A percentile compares a stretch with the other conserved stretches of the same genome.
Conservation (phyloP, 345 rosid genomes). For the Excoecaria agallocha region DNA sequence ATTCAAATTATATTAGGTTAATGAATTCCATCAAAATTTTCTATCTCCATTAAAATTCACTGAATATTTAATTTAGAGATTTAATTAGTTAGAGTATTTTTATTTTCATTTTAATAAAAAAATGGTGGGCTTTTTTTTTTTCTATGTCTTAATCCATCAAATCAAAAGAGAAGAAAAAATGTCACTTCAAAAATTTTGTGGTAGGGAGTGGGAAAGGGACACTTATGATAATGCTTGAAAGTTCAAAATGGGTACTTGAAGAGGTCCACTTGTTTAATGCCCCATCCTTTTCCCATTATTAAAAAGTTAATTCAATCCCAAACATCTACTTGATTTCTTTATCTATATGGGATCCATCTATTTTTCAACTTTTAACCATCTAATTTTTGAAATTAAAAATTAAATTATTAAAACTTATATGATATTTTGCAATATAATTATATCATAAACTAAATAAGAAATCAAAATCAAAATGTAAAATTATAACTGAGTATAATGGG, state of each 20-base stretch:
- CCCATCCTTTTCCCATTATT: constrained; percentile 15
- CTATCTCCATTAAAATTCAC: too few species aligned
- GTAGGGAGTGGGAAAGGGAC: constrained; percentile 6
- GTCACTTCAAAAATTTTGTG: constrained; percentile 17
- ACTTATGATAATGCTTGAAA: neutral
- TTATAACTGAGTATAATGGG: too few species aligned
- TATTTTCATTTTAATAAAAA: neutral
- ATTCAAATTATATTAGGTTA: too few species aligned
- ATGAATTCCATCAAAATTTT: too few species aligned
- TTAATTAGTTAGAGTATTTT: too few species aligned
- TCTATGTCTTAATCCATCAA: neutral
- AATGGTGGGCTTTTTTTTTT: neutral
- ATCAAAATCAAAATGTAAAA: too few species aligned
- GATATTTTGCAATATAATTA: too few species aligned
- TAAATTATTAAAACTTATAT: too few species aligned
- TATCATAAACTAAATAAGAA: neutral
- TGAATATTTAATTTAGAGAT: neutral
- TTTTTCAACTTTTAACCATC: too few species aligned
- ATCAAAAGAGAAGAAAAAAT: neutral
- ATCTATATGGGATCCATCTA: too few species aligned
- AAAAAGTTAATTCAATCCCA: neutral
- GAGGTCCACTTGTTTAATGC: constrained; percentile 14
- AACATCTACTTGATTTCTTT: neutral
- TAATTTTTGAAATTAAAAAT: too few species aligned
- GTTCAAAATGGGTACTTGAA: neutral